Conservation (phyloP, 257 asterid genomes). For the Nicotiana noctiflora region DNA sequence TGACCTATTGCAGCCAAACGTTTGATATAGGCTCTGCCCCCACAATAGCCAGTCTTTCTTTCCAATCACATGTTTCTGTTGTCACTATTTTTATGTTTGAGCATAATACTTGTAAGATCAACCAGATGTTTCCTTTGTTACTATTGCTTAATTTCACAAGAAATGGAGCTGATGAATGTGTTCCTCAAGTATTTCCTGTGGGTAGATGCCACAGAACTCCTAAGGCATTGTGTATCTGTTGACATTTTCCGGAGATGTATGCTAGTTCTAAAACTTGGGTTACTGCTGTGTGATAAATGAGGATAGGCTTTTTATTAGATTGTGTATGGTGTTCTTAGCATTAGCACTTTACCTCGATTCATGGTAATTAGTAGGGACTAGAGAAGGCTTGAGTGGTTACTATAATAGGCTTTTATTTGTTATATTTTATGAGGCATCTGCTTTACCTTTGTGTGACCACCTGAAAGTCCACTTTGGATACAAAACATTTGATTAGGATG, state of each 20-base stretch:
- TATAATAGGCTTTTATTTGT: neutral
- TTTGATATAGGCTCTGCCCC: neutral
- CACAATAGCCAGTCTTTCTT: neutral
- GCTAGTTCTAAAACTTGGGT: neutral
- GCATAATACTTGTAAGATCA: neutral
- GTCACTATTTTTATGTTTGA: neutral
- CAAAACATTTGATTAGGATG: neutral
- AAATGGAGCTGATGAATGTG: neutral
- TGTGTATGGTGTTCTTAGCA: neutral
- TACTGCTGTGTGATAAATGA: neutral
- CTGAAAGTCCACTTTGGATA: neutral
- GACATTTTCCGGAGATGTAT: neutral
- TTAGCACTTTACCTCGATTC: neutral
- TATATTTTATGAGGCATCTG: neutral
- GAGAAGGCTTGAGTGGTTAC: neutral
- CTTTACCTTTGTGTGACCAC: neutral
- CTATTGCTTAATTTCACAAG: neutral
- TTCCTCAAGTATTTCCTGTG: neutral
- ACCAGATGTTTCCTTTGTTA: neutral
- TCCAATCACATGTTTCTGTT: neutral
- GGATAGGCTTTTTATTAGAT: neutral
- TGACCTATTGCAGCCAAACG: neutral
- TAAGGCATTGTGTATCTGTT: neutral
- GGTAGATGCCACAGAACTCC: neutral
- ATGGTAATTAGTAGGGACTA: neutral